Percentiles rank a stretch among this genome's conserved stretches.
These are phyloP conservation scores for Dichotomocladium elegans DNA, from an alignment of 371 early-diverging fungal genomes.

Conservation along the genomic window DNA sequence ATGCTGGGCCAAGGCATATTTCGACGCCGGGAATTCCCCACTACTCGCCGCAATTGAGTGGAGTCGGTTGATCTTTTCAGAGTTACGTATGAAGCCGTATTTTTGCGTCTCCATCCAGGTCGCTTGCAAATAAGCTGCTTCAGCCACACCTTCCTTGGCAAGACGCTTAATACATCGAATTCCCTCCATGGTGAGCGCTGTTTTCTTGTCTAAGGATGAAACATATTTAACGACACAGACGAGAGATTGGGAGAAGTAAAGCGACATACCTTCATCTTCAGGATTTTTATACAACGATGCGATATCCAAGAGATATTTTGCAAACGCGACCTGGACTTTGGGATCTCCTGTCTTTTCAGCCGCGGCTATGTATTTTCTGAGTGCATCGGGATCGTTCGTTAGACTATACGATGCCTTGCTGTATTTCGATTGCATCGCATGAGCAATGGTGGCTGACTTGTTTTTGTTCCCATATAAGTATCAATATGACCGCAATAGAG, in stretches of 20 bases:
- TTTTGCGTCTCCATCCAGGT: slow-evolving; percentile 64
- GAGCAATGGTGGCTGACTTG: slow-evolving; percentile 6
- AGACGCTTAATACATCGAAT: slow-evolving; percentile 69
- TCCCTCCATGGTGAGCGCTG: slow-evolving; percentile 50
- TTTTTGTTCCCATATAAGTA: neutral
- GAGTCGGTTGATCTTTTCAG: slow-evolving; percentile 37
- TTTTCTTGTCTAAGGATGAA: slow-evolving; percentile 12
- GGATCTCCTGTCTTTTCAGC: slow-evolving; percentile 74
- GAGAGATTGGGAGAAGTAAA: neutral
- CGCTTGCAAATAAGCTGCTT: slow-evolving; percentile 68
- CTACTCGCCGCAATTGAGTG: slow-evolving; percentile 25
- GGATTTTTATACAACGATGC: slow-evolving; percentile 12
- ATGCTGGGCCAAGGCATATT: slow-evolving; percentile 17
- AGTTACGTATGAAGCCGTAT: slow-evolving; percentile 52
- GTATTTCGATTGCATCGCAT: slow-evolving; percentile 14
- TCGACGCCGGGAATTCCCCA: slow-evolving; percentile 17
- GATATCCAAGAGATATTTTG: slow-evolving; percentile 66
- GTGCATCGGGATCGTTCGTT: slow-evolving; percentile 44
- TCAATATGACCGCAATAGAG: neutral
- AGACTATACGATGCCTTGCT: slow-evolving; percentile 46
- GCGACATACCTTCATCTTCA: neutral
- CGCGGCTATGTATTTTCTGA: slow-evolving; percentile 61
- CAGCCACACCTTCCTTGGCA: slow-evolving; percentile 62
- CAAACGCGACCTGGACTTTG: slow-evolving; percentile 74
- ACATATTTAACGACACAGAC: neutral